Percentiles rank a stretch among this genome's conserved stretches.
Evolutionary conservation across 495 filamentous ascomycete species (phyloP).

Genomic region (Aspergillus hancockii): DNA sequence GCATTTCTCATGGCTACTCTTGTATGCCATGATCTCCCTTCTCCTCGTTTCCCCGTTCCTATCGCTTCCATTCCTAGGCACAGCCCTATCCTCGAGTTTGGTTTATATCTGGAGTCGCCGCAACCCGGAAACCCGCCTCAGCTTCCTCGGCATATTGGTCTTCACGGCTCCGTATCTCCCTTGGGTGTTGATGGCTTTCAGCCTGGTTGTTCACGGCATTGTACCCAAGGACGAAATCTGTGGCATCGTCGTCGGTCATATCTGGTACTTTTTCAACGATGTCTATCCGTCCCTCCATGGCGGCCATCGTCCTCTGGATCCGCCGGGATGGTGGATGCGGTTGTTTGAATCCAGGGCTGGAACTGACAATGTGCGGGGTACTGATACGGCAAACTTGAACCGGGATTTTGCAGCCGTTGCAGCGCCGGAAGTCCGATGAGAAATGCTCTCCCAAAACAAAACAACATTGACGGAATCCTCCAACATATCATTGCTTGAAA

Average conservation of each 20-base stretch:
- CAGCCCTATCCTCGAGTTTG: constrained; percentile 82
- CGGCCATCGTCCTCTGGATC: constrained; percentile 84
- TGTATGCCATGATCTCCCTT: constrained; percentile 78
- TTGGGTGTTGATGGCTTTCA: constrained; percentile 94
- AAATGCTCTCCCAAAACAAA: neutral
- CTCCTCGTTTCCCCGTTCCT: constrained; percentile 77
- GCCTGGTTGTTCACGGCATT: constrained; percentile 77
- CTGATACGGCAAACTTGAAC: constrained; percentile 34
- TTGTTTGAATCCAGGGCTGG: constrained; percentile 64
- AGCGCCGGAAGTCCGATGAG: constrained; percentile 42
- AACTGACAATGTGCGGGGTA: constrained; percentile 25
- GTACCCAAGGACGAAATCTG: constrained; percentile 95
- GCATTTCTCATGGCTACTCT: constrained; percentile 89
- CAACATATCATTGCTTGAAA: no score
- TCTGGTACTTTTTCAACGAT: constrained; percentile 98
- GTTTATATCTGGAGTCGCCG: constrained; percentile 98
- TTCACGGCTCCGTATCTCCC: constrained; percentile 95
- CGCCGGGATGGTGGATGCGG: constrained; percentile 87
- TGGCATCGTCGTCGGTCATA: constrained; percentile 88
- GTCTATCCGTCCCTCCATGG: constrained; percentile 90
- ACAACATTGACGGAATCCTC: neutral
- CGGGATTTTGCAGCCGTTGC: constrained; percentile 41
- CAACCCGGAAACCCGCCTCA: constrained; percentile 88
- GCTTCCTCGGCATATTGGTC: constrained; percentile 84
- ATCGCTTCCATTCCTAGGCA: constrained; percentile 88